Evolutionary conservation across 139 green algal species (phyloP).

Genomic region (Closterium sp.): DNA sequence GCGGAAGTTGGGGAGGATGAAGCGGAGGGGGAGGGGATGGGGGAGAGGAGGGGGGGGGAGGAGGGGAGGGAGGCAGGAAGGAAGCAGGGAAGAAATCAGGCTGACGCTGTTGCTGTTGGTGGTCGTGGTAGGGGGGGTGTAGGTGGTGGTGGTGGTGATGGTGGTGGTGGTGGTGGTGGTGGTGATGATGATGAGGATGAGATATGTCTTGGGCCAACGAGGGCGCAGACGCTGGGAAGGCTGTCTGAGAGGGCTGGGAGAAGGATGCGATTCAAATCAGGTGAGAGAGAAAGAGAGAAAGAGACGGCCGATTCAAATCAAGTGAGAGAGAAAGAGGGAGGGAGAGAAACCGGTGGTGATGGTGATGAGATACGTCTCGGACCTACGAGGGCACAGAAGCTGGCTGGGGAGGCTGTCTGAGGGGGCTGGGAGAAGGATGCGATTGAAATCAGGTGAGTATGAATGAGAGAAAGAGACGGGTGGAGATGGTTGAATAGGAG

Average conservation of each 20-base stretch:
- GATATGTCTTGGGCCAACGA: neutral
- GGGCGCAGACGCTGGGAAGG: neutral
- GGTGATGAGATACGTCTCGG: no score
- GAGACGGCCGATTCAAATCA: no score
- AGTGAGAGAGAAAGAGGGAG: no score
- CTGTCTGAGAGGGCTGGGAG: neutral
- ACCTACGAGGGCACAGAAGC: no score
- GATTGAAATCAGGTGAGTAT: no score
- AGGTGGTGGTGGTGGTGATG: no score
- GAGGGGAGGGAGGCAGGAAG: neutral
- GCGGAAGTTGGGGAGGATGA: neutral
- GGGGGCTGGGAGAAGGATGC: no score
- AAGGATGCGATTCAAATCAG: neutral
- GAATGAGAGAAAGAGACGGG: no score
- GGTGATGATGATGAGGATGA: neutral
- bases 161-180: neutral
- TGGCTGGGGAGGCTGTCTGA: no score
- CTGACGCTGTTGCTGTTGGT: neutral
- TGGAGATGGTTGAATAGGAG: no score
- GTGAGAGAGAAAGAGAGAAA: neutral
- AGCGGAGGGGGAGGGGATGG: neutral
- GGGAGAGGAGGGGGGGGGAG: neutral
- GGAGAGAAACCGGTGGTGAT: no score
- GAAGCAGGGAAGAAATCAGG: neutral
- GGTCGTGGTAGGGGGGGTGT: no score